Evolutionary conservation across 345 rosid genomes (phyloP).

Genomic region (Populus nigra): DNA sequence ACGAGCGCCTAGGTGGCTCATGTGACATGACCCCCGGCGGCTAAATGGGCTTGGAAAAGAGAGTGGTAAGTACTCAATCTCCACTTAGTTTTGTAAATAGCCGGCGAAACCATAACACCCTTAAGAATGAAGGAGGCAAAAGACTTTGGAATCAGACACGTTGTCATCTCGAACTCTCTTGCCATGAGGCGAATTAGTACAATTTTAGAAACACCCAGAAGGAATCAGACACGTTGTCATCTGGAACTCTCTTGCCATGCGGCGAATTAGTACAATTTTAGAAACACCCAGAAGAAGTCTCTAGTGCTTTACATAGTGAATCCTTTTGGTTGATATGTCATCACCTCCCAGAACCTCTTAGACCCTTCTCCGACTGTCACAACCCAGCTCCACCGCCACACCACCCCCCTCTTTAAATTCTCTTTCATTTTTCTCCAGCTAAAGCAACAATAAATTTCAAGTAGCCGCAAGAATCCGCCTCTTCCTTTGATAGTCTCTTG

Average conservation of each 20-base stretch:
- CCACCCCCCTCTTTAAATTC: conserved; percentile 12
- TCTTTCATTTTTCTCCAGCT: too few species aligned
- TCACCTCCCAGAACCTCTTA: conserved; percentile 36
- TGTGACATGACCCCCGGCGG: too few species aligned
- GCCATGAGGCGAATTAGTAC: too few species aligned
- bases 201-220: too few species aligned
- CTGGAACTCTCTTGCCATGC: background rate
- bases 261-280: too few species aligned
- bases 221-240: background rate
- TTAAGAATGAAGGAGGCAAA: too few species aligned
- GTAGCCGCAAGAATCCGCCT: background rate
- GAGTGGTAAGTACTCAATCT: too few species aligned
- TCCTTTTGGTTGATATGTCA: background rate
- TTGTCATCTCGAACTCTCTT: conserved; percentile 6
- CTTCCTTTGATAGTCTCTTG: background rate
- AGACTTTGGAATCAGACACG: background rate
- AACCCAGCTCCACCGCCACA: background rate
- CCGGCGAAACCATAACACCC: too few species aligned
- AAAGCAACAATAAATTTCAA: background rate
- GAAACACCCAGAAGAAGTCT: background rate
- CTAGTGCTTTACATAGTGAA: background rate
- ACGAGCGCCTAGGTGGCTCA: too few species aligned
- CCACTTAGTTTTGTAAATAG: too few species aligned
- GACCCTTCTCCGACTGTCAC: conserved; percentile 45
- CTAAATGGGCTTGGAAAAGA: too few species aligned